These are phyloP conservation scores for Aphanocladium album DNA, from an alignment of 2,329 filamentous ascomycete species.

Conservation along the genomic window DNA sequence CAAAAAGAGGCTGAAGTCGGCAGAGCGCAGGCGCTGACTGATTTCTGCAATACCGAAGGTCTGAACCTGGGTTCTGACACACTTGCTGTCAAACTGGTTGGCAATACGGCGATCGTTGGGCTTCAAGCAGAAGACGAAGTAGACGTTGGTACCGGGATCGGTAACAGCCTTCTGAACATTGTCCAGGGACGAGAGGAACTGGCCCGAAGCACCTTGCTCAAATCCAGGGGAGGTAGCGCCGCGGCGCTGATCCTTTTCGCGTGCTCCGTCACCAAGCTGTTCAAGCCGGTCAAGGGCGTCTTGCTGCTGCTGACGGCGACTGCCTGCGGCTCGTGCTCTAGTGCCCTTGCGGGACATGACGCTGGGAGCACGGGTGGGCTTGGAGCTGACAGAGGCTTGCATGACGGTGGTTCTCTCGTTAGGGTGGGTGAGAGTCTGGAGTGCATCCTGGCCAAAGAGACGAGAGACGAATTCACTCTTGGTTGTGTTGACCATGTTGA, in stretches of 20 bases:
- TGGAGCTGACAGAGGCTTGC: slow-evolving; percentile 94
- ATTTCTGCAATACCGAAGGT: slow-evolving; percentile 96
- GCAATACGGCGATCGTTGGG: slow-evolving; percentile 95
- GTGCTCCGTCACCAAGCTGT: slow-evolving; percentile 40
- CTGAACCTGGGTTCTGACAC: slow-evolving; percentile 88
- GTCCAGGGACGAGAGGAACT: slow-evolving; percentile 84
- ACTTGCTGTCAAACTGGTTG: slow-evolving; percentile 99
- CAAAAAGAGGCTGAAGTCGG: slow-evolving; percentile 92
- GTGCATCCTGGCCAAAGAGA: slow-evolving; percentile 90
- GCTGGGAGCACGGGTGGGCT: slow-evolving; percentile 86
- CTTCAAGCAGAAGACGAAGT: slow-evolving; percentile 96
- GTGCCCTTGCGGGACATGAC: slow-evolving; percentile 77
- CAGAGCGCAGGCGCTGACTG: slow-evolving; percentile 84
- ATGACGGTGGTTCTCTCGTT: slow-evolving; percentile 86
- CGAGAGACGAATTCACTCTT: slow-evolving; percentile 85
- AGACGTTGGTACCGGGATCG: slow-evolving; percentile 79
- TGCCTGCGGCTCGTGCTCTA: slow-evolving; percentile 30
- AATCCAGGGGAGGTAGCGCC: slow-evolving; percentile 36
- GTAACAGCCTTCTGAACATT: slow-evolving; percentile 86
- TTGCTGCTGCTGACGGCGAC: slow-evolving; percentile 34
- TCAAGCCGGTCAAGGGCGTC: slow-evolving; percentile 44
- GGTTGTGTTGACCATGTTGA: slow-evolving; percentile 86
- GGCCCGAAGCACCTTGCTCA: slow-evolving; percentile 84
- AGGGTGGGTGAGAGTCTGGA: slow-evolving; percentile 90
- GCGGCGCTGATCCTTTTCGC: slow-evolving; percentile 36